Base-by-base conservation (phyloP, 2,329 filamentous ascomycete genomes). In the Colletotrichum sp. region DNA sequence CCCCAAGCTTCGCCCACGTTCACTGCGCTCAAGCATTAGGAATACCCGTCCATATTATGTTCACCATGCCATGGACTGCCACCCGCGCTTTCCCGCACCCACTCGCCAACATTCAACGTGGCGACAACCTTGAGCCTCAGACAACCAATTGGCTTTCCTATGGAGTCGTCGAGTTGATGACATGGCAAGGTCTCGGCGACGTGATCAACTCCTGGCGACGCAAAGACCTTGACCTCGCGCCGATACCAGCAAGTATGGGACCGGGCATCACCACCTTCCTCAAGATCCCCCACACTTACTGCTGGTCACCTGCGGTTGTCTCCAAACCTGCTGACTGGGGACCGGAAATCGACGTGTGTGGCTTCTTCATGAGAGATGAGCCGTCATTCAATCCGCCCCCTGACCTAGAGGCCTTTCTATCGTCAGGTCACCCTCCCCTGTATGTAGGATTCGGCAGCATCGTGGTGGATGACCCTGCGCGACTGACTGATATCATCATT, bases 41-140 rank as follows among this genome's bases (percentile, higher is more conserved):
- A 0, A 81, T 89, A 2, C 87, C 88, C 0, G 76, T 88, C 1
- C 87, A 89, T 72, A 78, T 89, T 3, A 87, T 89, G 82, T 87
- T 87, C 70, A 89, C 90, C 3, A 95, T 95, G 93, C 94, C 94
- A 0, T 95, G 93, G 90, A 93, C 92, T 8, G 91, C 93, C 2
- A 95, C 94, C 0, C 91, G 93, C 77, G 89, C 91, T 1, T 95
- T 95, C 75, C 93, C 93, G 1, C 94, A 95, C 79, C 94, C 94
- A 0, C 86, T 95, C 5, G 93, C 93, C 0, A 94, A 94, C 75
- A 91, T 95, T 48, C 89, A 92, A 72, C 93, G 92, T 77, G 70
- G 16, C 24, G 65, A 71, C 8, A 64, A 70, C 16, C 77, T 67
- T 70, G 76, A 91, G 90, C 5, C 62, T 8, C 92, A 94, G 78